Evolutionary conservation across 2,329 filamentous ascomycete species (phyloP).

Genomic region (Juglanconis sp.): DNA sequence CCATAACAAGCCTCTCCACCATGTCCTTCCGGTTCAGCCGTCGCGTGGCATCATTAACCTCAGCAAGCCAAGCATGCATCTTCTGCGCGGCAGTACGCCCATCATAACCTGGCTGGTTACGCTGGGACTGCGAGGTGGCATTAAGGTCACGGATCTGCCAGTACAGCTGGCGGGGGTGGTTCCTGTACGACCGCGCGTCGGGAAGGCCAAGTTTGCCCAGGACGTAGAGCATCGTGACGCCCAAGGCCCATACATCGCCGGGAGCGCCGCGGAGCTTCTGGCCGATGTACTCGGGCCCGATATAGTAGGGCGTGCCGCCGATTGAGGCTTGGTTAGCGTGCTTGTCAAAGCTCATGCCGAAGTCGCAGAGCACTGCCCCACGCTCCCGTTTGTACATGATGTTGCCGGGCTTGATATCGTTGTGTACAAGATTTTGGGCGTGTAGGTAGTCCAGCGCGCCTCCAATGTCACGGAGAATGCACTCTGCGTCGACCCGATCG

Average conservation of each 20-base stretch:
- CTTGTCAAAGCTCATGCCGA: constrained; percentile 52
- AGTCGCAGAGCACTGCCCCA: constrained; percentile 59
- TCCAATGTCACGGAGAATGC: constrained; percentile 53
- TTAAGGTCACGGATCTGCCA: constrained; percentile 59
- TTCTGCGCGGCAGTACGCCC: constrained; percentile 29
- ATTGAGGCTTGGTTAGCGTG: constrained; percentile 36
- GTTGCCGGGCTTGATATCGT: constrained; percentile 62
- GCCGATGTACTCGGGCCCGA: constrained; percentile 59
- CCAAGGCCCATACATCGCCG: constrained; percentile 59
- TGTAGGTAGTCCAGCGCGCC: constrained; percentile 56
- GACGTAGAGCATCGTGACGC: constrained; percentile 59
- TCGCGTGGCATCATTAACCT: constrained; percentile 47
- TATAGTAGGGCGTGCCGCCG: constrained; percentile 60
- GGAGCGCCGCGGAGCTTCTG: constrained; percentile 50
- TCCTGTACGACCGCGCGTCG: constrained; percentile 46
- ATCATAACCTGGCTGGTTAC: constrained; percentile 20
- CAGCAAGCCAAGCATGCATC: constrained; percentile 56
- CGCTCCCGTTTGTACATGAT: constrained; percentile 58
- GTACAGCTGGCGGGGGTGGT: constrained; percentile 50
- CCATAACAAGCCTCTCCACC: constrained; percentile 49
- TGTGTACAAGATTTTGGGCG: constrained; percentile 51
- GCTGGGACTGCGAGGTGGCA: constrained; percentile 28
- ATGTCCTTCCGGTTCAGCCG: constrained; percentile 44
- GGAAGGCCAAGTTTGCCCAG: constrained; percentile 54
- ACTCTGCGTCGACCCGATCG: constrained; percentile 43